Evolutionary conservation across 192 early-diverging fungal genomes (phyloP).

Genomic region (Coemansia guatemalensis): DNA sequence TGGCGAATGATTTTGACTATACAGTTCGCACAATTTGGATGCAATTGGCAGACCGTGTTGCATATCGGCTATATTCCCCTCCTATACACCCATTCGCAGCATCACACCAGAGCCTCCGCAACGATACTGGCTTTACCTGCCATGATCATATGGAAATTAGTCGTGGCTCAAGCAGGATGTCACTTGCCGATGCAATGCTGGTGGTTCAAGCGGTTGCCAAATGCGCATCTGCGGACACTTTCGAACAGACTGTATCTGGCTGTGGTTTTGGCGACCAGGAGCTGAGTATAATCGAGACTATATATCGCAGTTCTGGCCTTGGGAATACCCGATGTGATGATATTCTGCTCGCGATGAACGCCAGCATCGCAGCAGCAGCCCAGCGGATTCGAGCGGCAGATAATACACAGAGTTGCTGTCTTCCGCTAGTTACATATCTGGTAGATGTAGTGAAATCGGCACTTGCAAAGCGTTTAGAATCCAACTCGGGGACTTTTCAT

Average conservation of each 20-base stretch:
- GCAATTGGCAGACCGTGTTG: constrained; percentile 8
- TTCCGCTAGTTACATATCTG: constrained; percentile 6
- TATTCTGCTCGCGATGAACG: background rate
- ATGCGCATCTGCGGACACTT: background rate
- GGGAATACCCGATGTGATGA: background rate
- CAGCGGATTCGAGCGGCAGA: constrained; percentile 11
- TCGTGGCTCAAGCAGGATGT: constrained; percentile 7
- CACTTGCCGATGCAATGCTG: constrained; percentile 27
- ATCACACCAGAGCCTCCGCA: background rate
- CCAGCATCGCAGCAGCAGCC: constrained; percentile 11
- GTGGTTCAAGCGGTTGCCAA: constrained; percentile 13
- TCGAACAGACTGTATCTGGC: background rate
- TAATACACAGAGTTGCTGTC: background rate
- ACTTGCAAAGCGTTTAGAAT: background rate
- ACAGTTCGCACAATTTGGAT: constrained; percentile 23
- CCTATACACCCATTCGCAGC: constrained; percentile 6
- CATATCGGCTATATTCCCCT: background rate
- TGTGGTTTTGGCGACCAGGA: constrained; percentile 11
- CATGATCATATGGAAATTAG: background rate
- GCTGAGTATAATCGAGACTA: constrained; percentile 9
- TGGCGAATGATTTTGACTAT: constrained; percentile 18
- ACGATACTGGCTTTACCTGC: background rate
- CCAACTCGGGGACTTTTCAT: background rate
- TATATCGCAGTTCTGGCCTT: constrained; percentile 7
- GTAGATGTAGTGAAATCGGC: background rate